Evolutionary conservation across 2,329 filamentous ascomycete species (phyloP), one percentile per base, ranked within the genome.

Genomic region (Fusarium sp.): DNA sequence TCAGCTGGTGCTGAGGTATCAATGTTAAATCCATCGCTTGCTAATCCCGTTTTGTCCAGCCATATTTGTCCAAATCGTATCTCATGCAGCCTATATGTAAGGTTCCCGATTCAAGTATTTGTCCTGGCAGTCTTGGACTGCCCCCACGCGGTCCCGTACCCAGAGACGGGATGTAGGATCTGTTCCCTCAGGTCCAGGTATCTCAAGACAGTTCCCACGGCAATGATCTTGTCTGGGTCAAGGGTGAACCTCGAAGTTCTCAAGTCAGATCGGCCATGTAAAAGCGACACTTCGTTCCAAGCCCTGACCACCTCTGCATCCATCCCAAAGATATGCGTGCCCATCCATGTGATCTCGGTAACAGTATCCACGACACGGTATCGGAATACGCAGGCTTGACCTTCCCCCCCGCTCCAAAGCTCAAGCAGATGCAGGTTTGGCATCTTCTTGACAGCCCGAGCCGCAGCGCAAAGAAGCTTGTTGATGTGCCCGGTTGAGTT

Each of bases 401-500:
- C 15, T 11, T 23, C 1, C 0, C 4, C 5, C 0, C 54, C 57
- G 3, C 28, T 53, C 59, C 65, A 60, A 1, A 68, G 28, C 43
- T 68, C 50, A 2, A 68, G 13, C 1, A 44, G 7, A 4, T 40
- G 30, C 7, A 68, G 50, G 4, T 18, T 40, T 7, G 64, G 64
- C 59, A 68, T 68, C 40, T 64, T 68, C 23, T 7, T 48, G 4
- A 28, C 54, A 1, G 59, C 54, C 2, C 50, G 51, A 10, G 65
- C 65, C 0, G 64, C 60, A 0, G 60, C 40, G 31, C 54, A 60
- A 3, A 68, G 54, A 15, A 68, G 27, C 2, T 11, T 4, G 15
- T 11, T 56, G 6, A 60, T 28, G 0, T 36, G 44, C 6, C 36
- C 7, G 7, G 16, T 7, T 1, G 44, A 56, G 4, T 4, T n/a